Percentiles rank a stretch among this genome's conserved stretches.
These are phyloP conservation scores for Cordyceps javanica DNA, from an alignment of 2,329 filamentous ascomycete genomes.

Conservation along the genomic window DNA sequence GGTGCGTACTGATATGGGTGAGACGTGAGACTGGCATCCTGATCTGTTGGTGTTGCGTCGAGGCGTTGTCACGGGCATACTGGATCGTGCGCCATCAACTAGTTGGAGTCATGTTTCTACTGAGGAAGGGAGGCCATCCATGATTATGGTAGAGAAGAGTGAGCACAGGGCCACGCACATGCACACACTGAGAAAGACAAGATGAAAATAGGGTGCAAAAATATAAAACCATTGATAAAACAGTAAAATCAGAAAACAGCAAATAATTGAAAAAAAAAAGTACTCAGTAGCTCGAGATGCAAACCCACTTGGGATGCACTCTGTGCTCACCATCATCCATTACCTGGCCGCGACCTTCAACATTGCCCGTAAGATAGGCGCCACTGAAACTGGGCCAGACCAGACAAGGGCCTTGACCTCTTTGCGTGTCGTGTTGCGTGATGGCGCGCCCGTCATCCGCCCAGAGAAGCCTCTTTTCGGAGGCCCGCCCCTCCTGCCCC, in stretches of 20 bases:
- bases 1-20: background rate
- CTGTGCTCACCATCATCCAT: too few relatives aligned
- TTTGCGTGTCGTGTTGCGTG: background rate
- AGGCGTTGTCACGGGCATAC: background rate
- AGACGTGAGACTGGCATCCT: background rate
- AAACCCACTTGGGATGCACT: background rate
- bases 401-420: background rate
- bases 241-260: too few relatives aligned
- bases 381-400: too few relatives aligned
- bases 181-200: background rate
- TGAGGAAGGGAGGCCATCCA: too few relatives aligned
- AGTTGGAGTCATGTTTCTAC: too few relatives aligned
- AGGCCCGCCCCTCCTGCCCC: too few relatives aligned
- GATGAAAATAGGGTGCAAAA: background rate
- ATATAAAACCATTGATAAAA: too few relatives aligned
- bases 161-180: background rate
- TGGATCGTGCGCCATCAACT: too few relatives aligned
- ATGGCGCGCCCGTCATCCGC: background rate
- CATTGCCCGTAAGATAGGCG: too few relatives aligned
- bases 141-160: background rate
- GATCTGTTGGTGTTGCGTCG: background rate
- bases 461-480: background rate
- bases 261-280: background rate
- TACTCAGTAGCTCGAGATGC: too few relatives aligned
- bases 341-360: too few relatives aligned